These are phyloP conservation scores for Postia placenta DNA, from an alignment of 768 basidiomycete species.

Conservation along the genomic window DNA sequence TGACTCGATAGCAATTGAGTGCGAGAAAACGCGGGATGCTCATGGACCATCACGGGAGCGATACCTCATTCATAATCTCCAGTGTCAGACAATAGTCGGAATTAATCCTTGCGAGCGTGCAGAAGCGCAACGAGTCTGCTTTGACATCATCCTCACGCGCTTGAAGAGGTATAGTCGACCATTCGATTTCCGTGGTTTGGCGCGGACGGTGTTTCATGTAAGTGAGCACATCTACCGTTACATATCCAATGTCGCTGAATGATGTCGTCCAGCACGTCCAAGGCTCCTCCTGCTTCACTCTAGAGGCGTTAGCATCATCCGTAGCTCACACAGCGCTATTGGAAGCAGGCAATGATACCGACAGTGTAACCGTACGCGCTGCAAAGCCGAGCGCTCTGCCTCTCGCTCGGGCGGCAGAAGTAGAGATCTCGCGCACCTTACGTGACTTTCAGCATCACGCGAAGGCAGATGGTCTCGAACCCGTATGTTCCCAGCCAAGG, in stretches of 20 bases:
- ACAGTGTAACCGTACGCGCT: slow-evolving; percentile 44
- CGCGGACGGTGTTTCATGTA: slow-evolving; percentile 30
- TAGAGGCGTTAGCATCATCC: slow-evolving; percentile 64
- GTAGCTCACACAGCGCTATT: slow-evolving; percentile 44
- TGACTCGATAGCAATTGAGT: slow-evolving; percentile 35
- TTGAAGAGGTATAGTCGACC: slow-evolving; percentile 7
- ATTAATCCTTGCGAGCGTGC: slow-evolving; percentile 60
- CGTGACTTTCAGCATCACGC: slow-evolving; percentile 34
- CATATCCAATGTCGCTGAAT: too few relatives aligned
- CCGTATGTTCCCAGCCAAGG: not conserved
- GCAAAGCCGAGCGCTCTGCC: slow-evolving; percentile 70
- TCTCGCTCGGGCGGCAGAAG: slow-evolving; percentile 55
- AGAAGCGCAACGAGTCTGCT: slow-evolving; percentile 54
- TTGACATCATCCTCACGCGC: slow-evolving; percentile 38
- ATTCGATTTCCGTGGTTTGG: slow-evolving; percentile 38
- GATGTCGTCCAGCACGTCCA: slow-evolving; percentile 36
- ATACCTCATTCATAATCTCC: slow-evolving; percentile 34
- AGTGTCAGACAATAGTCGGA: slow-evolving; percentile 55
- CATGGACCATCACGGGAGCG: slow-evolving; percentile 3
- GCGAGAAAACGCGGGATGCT: slow-evolving; percentile 23
- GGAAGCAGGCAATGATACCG: slow-evolving; percentile 14
- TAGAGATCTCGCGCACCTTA: slow-evolving; percentile 47
- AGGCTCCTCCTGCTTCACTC: slow-evolving; percentile 48
- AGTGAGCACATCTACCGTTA: slow-evolving; percentile 17
- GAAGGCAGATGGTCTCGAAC: too few relatives aligned